These are phyloP conservation scores for Trichoderma virens DNA, from an alignment of 495 filamentous ascomycete genomes.

Conservation along the genomic window DNA sequence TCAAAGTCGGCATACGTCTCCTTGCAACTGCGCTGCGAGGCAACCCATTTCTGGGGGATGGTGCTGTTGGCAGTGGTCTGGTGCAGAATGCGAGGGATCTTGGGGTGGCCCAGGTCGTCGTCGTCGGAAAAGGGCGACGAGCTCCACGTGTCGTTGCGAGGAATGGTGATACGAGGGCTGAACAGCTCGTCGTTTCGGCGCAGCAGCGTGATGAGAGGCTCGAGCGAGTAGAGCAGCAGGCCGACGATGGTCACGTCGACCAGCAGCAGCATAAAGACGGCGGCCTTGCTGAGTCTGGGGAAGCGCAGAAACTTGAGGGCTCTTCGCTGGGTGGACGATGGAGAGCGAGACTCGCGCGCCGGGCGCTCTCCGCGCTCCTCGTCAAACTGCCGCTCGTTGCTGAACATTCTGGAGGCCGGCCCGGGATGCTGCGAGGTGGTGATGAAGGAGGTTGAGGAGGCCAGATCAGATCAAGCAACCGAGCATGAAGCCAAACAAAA, in stretches of 20 bases:
- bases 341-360: background rate
- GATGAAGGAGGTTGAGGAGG: background rate
- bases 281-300: background rate
- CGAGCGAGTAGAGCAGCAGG: background rate
- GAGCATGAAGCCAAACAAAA: no score
- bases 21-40: conserved; percentile 66
- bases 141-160: background rate
- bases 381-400: background rate
- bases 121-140: background rate
- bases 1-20: conserved; percentile 71
- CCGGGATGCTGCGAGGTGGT: background rate
- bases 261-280: background rate
- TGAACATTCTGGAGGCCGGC: background rate
- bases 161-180: background rate
- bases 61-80: conserved; percentile 54
- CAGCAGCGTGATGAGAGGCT: conserved; percentile 6
- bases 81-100: conserved; percentile 82
- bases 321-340: background rate
- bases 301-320: background rate
- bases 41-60: conserved; percentile 66
- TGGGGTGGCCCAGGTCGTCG: conserved; percentile 2
- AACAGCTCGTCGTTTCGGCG: conserved; percentile 7
- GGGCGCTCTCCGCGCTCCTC: background rate
- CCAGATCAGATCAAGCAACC: no score
- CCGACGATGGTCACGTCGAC: background rate